A percentile compares a stretch with the other conserved stretches of the same genome.
Evolutionary conservation across 73 alveolate species (phyloP).

Genomic region (Paramecium tetraurelia): DNA sequence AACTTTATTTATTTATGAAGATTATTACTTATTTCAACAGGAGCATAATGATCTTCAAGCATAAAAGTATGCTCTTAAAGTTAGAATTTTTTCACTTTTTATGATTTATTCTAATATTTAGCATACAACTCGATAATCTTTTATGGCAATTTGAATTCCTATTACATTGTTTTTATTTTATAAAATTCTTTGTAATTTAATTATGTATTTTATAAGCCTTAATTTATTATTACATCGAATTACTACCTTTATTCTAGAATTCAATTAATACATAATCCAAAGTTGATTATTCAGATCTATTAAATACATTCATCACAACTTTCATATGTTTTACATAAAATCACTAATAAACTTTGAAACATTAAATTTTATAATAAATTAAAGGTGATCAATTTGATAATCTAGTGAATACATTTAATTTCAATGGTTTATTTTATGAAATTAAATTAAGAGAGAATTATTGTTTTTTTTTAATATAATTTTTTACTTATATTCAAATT

Average conservation of each 20-base stretch:
- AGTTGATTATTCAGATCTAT: neutral
- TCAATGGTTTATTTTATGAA: too few species aligned
- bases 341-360: too few species aligned
- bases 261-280: neutral
- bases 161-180: neutral
- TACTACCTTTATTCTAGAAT: neutral
- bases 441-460: neutral
- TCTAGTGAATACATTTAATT: too few species aligned
- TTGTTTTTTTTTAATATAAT: too few species aligned
- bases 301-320: too few species aligned
- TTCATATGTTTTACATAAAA: too few species aligned
- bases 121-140: slow-evolving; percentile 5
- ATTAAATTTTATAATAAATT: too few species aligned
- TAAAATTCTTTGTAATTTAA: neutral
- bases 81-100: slow-evolving; percentile 44
- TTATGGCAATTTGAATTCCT: slow-evolving; percentile 38
- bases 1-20: neutral
- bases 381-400: too few species aligned
- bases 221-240: too few species aligned
- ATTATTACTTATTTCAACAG: slow-evolving; percentile 22
- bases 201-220: neutral
- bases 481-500: too few species aligned
- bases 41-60: slow-evolving; percentile 38
- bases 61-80: slow-evolving; percentile 30
- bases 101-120: slow-evolving; percentile 17